Evolutionary conservation across 129 eudicot genomes (phyloP), one percentile per base, ranked within the genome.

Genomic region (Erigeron canadensis): DNA sequence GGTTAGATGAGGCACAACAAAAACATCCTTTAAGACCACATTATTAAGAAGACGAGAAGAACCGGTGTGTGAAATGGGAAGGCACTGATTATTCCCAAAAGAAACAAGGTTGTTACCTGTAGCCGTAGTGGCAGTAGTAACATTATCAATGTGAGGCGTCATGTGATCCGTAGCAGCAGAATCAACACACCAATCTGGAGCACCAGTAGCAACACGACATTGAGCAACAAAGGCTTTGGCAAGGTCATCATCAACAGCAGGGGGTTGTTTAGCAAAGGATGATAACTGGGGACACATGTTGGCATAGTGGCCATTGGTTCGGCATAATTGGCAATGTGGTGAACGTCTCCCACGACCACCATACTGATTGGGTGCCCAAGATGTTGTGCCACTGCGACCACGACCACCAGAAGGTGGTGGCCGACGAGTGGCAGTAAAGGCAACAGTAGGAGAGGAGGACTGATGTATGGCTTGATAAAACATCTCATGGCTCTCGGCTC

Each of bases 371-470:
- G 40, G 1, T 57, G 63, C 39, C 12, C 63, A 3, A 5, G 10
- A 7, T 4, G 63, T 2, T 1, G n/a, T 8, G 1, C 43, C 65
- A 23, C 65, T 10, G 18, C 42, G 17, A 11, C 65, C 43, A 34
- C 18, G 65, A 4, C 63, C 38, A 57, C 22, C 12, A 10, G 22
- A 17, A 8, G 63, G 63, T 58, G 63, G 39, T 0, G 42, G 12
- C 13, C 7, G 17, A 1, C 7, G 44, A 22, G 16, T 37, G 66
- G 45, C 66, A 17, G 10, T 28, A 37, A 61, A 28, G 5, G 66
- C 66, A 28, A 61, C 66, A 7, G 18, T 61, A 37, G 17, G 66
- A 61, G 66, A 37, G 8, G 66, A 61, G 34, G 66, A 5, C 43
- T 1, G 43, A 13, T 61, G 66, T 2, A 61, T 44, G 44, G 66